Evolutionary conservation across 306 rosid genomes (phyloP), one percentile per base, ranked within the genome.

Genomic region (Quercus gilva): DNA sequence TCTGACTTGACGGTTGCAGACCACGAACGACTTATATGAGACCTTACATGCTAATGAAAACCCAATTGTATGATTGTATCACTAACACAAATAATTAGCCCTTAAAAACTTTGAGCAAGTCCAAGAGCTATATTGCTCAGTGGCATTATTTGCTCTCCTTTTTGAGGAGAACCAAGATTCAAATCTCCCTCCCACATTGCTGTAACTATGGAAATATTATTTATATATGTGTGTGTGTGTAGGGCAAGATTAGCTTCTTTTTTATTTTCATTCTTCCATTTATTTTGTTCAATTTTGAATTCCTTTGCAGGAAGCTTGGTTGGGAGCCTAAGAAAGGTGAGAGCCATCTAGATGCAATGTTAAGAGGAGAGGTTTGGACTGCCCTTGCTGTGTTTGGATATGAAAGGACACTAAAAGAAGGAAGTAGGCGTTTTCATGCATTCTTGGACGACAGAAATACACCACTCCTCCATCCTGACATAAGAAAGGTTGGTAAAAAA

Each of bases 291-390:
- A 57, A 33, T 77, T 26, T 45, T 55, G 35, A 60, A 79, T 84
- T 63, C 61, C n/a, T 70, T 71, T 84, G 65, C 85, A 94, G 99
- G 90, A 92, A 78, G 88, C 97, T 94, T 80, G 97, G 99, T 76
- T 94, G 99, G 99, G 95, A 94, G 12, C 89, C 99, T 59, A 92
- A 90, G 84, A 85, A 83, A 11, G 82, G 82, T 1, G 89, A 88
- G 83, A 78, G 82, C 83, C 88, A 88, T 84, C 86, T 91, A 59
- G 94, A 95, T 86, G 91, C 97, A 28, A 87, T 92, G 99, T 87
- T 95, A 88, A 92, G 99, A 81, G 99, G 99, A 84, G 97, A 91
- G 81, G 33, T 95, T 84, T 89, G 92, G 94, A 80, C 91, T 67
- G 92, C 91, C 72, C 98, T 95, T 75, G 91, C 96, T 52, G 52